Base-by-base conservation (phyloP, 805 yeast species). In the Kregervanrija pseudodelftensis region DNA sequence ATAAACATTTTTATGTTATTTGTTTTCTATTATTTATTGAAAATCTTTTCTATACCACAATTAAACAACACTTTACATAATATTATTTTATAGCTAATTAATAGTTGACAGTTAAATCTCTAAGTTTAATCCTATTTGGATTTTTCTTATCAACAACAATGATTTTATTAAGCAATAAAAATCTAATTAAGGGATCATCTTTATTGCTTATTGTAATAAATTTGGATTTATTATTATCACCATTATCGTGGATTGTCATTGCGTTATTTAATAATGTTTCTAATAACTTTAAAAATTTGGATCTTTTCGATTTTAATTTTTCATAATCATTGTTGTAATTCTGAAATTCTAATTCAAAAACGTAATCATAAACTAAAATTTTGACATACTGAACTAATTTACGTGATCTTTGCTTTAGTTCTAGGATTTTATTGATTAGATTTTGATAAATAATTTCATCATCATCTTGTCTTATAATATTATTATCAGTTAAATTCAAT, bases 171-270 rank as follows among this genome's bases (percentile, higher is more conserved):
- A 52, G 39, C 2, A 65, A 44, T 5, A 65, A 42, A 43, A 61
- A 64, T 33, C 68, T 44, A n/a, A 65, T 52, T 12, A 65, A 41
- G 10, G 63, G 62, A 44, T 65, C 69, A 43, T 61, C 64, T 33
- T 55, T 55, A n/a, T 56, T 54, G 8, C 46, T 53, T n/a, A 64
- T 50, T n/a, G 54, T 54, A 2, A 58, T 2, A 44, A 47, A n/a
- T 36, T 46, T 13, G 43, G 39, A 22, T 22, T 22, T 22, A 22
- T 22, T 22, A 22, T 22, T 22, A 22, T 22, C 28, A 22, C 28
- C 28, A 22, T 22, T 22, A 22, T 22, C 28, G 8, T 22, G 28
- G 4, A 22, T 22, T 4, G 28, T 22, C n/a, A 59, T 49, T 10
- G 61, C 46, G 33, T 64, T 58, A 45, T 65, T 65, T 14, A 65